These are phyloP conservation scores for Diaporthe ampelina DNA, from an alignment of 2,329 filamentous ascomycete species.

Conservation along the genomic window DNA sequence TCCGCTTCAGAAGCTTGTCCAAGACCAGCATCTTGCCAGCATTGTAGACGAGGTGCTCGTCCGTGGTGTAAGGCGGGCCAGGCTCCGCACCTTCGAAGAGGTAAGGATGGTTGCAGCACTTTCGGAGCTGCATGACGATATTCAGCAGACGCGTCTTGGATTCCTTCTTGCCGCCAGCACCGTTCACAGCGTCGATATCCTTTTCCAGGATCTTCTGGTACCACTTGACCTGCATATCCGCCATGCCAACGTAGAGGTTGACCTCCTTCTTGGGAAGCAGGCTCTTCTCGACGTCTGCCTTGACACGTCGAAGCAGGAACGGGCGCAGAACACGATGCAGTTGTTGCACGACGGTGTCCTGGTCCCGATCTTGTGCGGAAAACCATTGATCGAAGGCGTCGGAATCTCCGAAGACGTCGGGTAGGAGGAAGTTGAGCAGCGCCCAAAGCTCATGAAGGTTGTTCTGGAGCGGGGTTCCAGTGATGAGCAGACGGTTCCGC, in stretches of 20 bases:
- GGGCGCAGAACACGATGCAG: slow-evolving; percentile 93
- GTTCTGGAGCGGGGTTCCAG: slow-evolving; percentile 96
- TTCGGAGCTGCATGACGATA: slow-evolving; percentile 99
- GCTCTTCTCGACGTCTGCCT: slow-evolving; percentile 98
- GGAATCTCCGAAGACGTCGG: slow-evolving; percentile 96
- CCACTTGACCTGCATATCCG: slow-evolving; percentile 99
- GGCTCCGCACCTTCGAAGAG: slow-evolving; percentile 98
- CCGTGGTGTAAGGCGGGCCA: slow-evolving; percentile 96
- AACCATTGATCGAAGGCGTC: slow-evolving; percentile 99
- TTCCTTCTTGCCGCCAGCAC: slow-evolving; percentile 94
- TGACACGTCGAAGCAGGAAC: slow-evolving; percentile 95
- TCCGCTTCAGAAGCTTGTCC: slow-evolving; percentile 87
- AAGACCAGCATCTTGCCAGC: slow-evolving; percentile 98
- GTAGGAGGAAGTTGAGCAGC: slow-evolving; percentile 95
- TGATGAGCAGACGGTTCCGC: slow-evolving; percentile 93
- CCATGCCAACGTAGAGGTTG: slow-evolving; percentile 98
- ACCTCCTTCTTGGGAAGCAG: slow-evolving; percentile 96
- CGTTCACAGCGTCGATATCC: slow-evolving; percentile 98
- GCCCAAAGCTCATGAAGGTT: slow-evolving; percentile 99
- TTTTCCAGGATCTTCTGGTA: slow-evolving; percentile 99
- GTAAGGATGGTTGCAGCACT: slow-evolving; percentile 99
- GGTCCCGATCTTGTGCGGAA: slow-evolving; percentile 88
- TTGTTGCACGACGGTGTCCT: slow-evolving; percentile 96
- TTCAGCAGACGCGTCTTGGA: slow-evolving; percentile 97
- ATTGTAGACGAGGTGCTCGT: slow-evolving; percentile 94